Evolutionary conservation across 73 alveolate genomes (phyloP).

Genomic region (Symbiodinium natans): DNA sequence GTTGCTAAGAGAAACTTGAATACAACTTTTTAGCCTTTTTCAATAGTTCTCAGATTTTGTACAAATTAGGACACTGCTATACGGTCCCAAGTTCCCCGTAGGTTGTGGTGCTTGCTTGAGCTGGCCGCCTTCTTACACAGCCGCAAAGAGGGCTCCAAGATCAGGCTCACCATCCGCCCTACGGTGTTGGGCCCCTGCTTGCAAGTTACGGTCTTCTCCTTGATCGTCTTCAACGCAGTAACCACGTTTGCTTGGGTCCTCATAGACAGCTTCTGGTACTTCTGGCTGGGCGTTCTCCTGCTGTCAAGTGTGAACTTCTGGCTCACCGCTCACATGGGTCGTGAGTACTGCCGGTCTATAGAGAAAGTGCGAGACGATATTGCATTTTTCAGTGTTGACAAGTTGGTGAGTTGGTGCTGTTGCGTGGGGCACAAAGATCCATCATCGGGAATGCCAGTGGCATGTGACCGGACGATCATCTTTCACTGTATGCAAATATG

Average conservation of each 20-base stretch:
- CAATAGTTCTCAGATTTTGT: too few relatives aligned
- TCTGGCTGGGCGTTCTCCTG: conserved; percentile 4
- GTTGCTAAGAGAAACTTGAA: too few relatives aligned
- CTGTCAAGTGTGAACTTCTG: conserved; percentile 15
- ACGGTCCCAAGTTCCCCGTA: too few relatives aligned
- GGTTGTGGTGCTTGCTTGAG: background rate
- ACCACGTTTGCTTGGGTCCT: conserved; percentile 19
- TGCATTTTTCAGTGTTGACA: background rate
- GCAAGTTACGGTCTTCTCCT: background rate
- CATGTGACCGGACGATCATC: background rate
- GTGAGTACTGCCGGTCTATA: background rate
- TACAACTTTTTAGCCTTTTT: too few relatives aligned
- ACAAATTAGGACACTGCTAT: too few relatives aligned
- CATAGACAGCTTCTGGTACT: background rate
- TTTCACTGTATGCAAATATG: background rate
- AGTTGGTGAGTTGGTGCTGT: background rate
- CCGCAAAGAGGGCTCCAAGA: background rate
- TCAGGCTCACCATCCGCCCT: background rate
- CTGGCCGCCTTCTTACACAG: background rate
- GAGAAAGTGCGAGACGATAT: conserved; percentile 12
- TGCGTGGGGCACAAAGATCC: conserved; percentile 12
- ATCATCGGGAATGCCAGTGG: background rate
- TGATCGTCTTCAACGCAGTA: background rate
- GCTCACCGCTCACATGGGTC: background rate
- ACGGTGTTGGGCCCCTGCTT: background rate